Conservation (phyloP, 768 basidiomycete species). For the Russula emetica region DNA sequence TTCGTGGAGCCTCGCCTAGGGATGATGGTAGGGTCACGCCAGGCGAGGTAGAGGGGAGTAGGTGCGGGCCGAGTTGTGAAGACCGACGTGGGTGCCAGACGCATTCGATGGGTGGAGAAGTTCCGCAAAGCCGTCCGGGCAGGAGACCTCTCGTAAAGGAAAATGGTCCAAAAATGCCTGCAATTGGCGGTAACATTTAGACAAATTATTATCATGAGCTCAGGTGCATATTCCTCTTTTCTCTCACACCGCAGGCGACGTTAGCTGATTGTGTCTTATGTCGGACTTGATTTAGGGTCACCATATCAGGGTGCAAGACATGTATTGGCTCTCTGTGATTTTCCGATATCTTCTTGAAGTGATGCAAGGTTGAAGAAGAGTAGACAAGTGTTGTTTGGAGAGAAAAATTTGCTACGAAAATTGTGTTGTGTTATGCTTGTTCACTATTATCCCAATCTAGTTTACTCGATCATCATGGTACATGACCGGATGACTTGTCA, state of each 20-base stretch:
- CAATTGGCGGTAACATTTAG: slow-evolving; percentile 5
- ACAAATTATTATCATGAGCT: slow-evolving; percentile 6
- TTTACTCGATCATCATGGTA: not conserved
- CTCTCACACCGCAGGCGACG: no score
- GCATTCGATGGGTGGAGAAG: not conserved
- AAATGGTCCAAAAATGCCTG: slow-evolving; percentile 2
- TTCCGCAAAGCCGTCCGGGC: slow-evolving; percentile 1
- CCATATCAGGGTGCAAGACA: not conserved
- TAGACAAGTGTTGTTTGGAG: not conserved
- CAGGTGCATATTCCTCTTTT: slow-evolving; percentile 12
- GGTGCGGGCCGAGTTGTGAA: not conserved
- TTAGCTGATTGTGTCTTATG: not conserved
- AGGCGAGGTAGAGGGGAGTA: slow-evolving; percentile 53
- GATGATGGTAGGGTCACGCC: slow-evolving; percentile 48
- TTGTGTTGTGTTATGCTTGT: not conserved
- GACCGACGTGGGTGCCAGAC: slow-evolving; percentile 4
- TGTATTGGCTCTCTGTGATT: slow-evolving; percentile 1
- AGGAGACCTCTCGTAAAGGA: slow-evolving; percentile 5
- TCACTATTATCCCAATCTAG: slow-evolving; percentile 5
- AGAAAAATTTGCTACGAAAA: not conserved
- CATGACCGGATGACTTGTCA: no score
- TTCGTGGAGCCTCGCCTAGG: slow-evolving; percentile 63
- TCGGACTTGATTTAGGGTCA: not conserved
- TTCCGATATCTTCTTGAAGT: not conserved
- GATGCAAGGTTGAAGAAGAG: not conserved